Conservation (phyloP, 1,284 basidiomycete genomes). For the Ustilago cynodontis region DNA sequence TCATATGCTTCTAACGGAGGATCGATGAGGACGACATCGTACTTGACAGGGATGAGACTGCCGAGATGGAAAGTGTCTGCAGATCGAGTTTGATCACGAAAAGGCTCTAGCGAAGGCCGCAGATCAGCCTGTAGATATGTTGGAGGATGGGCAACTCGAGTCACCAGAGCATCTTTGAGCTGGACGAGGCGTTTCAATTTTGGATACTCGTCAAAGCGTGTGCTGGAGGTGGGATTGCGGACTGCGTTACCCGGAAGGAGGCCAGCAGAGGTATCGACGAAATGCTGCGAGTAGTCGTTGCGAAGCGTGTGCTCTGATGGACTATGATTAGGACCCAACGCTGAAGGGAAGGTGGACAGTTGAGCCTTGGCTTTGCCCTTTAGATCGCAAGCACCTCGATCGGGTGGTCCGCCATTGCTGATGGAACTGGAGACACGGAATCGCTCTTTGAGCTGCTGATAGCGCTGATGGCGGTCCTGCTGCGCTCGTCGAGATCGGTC, state of each 20-base stretch:
- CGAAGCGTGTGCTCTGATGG: conserved; percentile 92
- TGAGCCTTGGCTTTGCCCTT: conserved; percentile 22
- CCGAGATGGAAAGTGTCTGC: conserved; percentile 47
- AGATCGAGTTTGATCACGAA: conserved; percentile 26
- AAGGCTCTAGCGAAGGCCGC: conserved; percentile 32
- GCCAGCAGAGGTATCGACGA: conserved; percentile 76
- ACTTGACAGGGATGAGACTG: conserved; percentile 76
- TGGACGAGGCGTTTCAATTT: conserved; percentile 59
- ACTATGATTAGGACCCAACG: conserved; percentile 49
- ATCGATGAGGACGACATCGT: conserved; percentile 93
- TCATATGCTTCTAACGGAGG: conserved; percentile 77
- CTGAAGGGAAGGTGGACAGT: conserved; percentile 1
- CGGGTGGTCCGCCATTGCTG: background rate
- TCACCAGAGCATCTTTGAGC: conserved; percentile 59
- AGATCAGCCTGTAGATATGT: conserved; percentile 61
- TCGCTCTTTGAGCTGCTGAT: conserved; percentile 12
- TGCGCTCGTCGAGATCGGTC: conserved; percentile 1
- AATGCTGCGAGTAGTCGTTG: conserved; percentile 92
- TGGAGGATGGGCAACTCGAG: conserved; percentile 51
- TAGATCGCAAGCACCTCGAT: background rate
- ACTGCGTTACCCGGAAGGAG: conserved; percentile 63
- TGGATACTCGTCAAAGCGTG: conserved; percentile 85
- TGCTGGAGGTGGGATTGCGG: conserved; percentile 71
- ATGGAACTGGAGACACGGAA: conserved; percentile 1
- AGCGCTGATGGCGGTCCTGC: conserved; percentile 13